These are phyloP conservation scores for Paraglomus brasilianum DNA, from an alignment of 192 early-diverging fungal genomes.

Conservation along the genomic window DNA sequence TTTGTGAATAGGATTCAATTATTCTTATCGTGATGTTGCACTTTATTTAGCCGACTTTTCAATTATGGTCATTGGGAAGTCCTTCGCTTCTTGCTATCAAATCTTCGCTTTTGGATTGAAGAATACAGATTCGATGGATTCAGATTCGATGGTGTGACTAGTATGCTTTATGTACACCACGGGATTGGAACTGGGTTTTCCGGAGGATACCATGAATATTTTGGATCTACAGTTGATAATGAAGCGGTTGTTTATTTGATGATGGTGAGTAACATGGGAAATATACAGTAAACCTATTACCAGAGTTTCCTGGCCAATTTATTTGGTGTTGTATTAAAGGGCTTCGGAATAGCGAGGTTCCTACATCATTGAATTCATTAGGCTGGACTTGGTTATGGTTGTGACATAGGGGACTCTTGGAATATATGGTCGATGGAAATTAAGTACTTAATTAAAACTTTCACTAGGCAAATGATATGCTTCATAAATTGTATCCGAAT, in stretches of 20 bases:
- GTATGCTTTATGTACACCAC: slow-evolving; percentile 95
- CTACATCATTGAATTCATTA: too few species aligned
- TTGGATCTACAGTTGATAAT: slow-evolving; percentile 78
- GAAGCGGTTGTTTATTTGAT: slow-evolving; percentile 89
- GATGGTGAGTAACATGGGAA: slow-evolving; percentile 79
- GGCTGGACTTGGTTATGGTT: not conserved
- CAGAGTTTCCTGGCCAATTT: not conserved
- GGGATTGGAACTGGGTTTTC: slow-evolving; percentile 92
- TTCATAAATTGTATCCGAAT: slow-evolving; percentile 77
- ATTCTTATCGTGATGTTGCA: not conserved
- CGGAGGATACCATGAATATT: slow-evolving; percentile 94
- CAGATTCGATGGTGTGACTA: slow-evolving; percentile 97
- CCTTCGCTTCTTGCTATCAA: slow-evolving; percentile 90
- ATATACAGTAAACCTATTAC: not conserved
- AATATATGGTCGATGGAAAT: too few species aligned
- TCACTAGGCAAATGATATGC: slow-evolving; percentile 44
- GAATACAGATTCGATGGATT: slow-evolving; percentile 93
- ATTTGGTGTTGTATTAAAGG: too few species aligned
- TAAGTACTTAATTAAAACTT: too few species aligned
- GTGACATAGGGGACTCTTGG: not conserved
- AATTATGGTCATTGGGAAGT: slow-evolving; percentile 94
- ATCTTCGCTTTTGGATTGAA: slow-evolving; percentile 91
- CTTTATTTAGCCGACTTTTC: slow-evolving; percentile 68
- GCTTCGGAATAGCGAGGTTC: too few species aligned
- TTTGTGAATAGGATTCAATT: not conserved